Evolutionary conservation across 495 filamentous ascomycete genomes (phyloP), one percentile per base, ranked within the genome.

Genomic region (Lasiosphaeris hirsuta): DNA sequence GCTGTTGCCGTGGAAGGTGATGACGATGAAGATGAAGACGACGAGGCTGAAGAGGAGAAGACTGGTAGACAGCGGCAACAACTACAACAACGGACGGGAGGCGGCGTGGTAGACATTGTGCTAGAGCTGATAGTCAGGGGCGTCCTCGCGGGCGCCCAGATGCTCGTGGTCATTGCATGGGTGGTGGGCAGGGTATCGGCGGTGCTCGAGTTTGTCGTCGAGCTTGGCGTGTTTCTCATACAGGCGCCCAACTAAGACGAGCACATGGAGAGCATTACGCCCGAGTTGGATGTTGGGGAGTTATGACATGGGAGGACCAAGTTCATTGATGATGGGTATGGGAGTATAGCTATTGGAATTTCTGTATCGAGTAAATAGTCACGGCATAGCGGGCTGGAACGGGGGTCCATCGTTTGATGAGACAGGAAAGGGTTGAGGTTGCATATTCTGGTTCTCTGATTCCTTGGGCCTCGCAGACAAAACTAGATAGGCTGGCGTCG

Each of bases 151-250:
- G 61, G 68, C 14, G 69, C 64, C 10, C 47, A 64, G 8, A 60
- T 49, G n/a, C 45, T 61, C 7, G 59, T 63, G 49, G 37, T 68
- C 54, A 13, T 69, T 17, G 18, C 50, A 18, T 69, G 64, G 69
- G 40, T 68, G 33, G 13, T 70, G 30, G 59, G 57, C 1, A 57
- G 56, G 51, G 54, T 65, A 39, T 58, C 48, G 4, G 67, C 65
- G 17, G 63, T 49, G n/a, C 39, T 71, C 46, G 60, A 53, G 2
- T 70, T 63, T 61, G 37, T 51, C 15, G 63, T 69, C 11, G 71
- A 72, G 55, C 18, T 69, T 44, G 64, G 61, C 1, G 36, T 71
- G 60, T 56, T 67, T 19, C 34, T 72, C 19, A 13, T 67, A 15
- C 55, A 56, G 42, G 63, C 53, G 8, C 44, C 60, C 3, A 10